Evolutionary conservation across 2,329 filamentous ascomycete species (phyloP).

Genomic region (Epichloe aotearoae): DNA sequence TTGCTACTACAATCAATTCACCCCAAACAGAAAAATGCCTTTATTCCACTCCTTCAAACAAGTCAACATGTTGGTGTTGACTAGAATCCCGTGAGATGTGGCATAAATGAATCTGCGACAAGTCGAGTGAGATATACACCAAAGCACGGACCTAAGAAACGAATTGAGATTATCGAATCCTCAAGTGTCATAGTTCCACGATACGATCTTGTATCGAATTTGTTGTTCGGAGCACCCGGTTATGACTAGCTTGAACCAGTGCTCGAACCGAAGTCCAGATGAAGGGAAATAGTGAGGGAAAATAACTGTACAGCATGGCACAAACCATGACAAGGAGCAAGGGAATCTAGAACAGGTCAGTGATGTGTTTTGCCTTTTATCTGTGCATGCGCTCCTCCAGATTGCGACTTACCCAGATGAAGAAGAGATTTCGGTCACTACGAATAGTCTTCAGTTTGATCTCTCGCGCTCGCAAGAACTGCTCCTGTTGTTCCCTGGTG

Average conservation of each 20-base stretch:
- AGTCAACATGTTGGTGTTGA: neutral
- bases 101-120: neutral
- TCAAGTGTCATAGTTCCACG: conserved; percentile 14
- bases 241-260: conserved; percentile 16
- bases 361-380: neutral
- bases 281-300: conserved; percentile 31
- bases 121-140: neutral
- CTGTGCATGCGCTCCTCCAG: neutral
- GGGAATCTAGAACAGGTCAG: conserved; percentile 26
- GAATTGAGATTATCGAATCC: neutral
- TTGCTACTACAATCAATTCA: neutral
- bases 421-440: conserved; percentile 53
- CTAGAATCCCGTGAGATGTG: neutral
- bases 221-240: conserved; percentile 12
- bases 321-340: conserved; percentile 34
- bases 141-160: neutral
- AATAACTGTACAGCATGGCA: conserved; percentile 36
- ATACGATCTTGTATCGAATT: conserved; percentile 13
- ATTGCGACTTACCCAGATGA: conserved; percentile 46
- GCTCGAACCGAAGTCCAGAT: conserved; percentile 21
- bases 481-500: conserved; percentile 52
- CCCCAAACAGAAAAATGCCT: neutral
- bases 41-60: neutral
- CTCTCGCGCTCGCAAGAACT: conserved; percentile 46
- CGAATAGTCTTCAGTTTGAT: conserved; percentile 50